phyloP scores from a whole-genome alignment of 306 rosid genomes.

The Delonix regia region DNA sequence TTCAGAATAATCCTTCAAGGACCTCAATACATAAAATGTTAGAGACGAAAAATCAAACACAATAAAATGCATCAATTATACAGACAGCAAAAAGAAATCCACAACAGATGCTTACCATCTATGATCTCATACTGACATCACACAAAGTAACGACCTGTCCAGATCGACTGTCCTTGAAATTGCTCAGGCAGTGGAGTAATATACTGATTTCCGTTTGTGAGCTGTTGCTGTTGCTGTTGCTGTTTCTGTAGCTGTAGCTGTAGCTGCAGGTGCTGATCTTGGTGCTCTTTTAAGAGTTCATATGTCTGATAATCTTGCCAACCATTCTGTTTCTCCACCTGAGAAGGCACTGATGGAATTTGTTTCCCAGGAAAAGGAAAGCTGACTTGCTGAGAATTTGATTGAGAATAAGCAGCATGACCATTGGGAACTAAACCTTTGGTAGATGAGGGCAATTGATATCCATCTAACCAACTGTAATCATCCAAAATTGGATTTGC shows the following conservation, averaged over 20 bases:
- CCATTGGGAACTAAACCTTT: constrained; percentile 45
- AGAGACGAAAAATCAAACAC: constrained; percentile 12
- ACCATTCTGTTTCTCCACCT: constrained; percentile 64
- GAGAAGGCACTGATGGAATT: constrained; percentile 56
- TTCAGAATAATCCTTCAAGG: constrained; percentile 60
- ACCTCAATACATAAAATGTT: constrained; percentile 46
- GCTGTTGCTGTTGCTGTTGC: constrained; percentile 72
- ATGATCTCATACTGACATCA: constrained; percentile 70
- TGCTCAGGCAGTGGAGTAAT: constrained; percentile 69
- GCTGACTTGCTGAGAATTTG: constrained; percentile 53
- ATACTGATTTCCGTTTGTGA: constrained; percentile 64
- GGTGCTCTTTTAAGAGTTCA: constrained; percentile 57
- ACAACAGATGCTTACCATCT: constrained; percentile 57
- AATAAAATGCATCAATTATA: neutral
- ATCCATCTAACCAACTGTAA: constrained; percentile 97
- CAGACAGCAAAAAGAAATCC: neutral
- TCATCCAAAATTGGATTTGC: constrained; percentile 78
- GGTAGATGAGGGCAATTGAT: constrained; percentile 65
- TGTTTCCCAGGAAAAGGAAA: constrained; percentile 94
- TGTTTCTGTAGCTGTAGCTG: constrained; percentile 72
- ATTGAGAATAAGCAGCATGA: constrained; percentile 46
- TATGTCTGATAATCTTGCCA: constrained; percentile 63
- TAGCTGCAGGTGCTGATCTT: constrained; percentile 69
- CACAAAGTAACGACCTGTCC: constrained; percentile 89
- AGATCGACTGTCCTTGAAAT: constrained; percentile 79